phyloP scores from a whole-genome alignment of 129 eudicot genomes.

The Saposhnikovia divaricata region DNA sequence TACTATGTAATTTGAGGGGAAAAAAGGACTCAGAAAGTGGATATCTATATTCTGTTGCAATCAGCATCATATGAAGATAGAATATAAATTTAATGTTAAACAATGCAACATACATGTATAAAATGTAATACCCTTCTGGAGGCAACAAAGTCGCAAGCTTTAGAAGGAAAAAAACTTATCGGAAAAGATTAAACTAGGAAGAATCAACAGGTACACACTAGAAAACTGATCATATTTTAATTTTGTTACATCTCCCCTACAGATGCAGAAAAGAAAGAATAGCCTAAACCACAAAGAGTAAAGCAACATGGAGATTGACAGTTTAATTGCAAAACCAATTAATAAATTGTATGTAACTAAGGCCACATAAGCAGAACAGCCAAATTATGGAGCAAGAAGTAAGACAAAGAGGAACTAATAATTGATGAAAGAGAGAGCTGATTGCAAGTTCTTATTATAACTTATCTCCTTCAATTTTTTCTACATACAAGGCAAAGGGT shows the following conservation, averaged over 20 bases:
- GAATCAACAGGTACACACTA: background rate
- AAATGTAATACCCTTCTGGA: background rate
- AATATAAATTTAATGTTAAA: background rate
- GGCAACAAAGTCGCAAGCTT: background rate
- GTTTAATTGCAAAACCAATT: background rate
- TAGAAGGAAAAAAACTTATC: background rate
- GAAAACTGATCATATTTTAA: background rate
- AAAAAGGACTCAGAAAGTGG: background rate
- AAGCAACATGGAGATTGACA: background rate
- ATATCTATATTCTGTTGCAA: constrained; percentile 1
- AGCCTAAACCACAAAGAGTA: background rate
- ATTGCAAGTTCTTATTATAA: background rate
- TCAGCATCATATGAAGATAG: background rate
- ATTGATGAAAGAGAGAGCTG: background rate
- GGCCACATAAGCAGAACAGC: background rate
- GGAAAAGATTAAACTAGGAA: background rate
- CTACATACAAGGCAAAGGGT: background rate
- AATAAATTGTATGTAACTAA: background rate
- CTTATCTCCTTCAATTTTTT: background rate
- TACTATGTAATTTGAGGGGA: background rate
- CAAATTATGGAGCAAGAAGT: constrained; percentile 4
- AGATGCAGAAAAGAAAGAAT: background rate
- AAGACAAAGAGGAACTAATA: background rate
- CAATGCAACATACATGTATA: background rate
- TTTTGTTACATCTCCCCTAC: background rate